phyloP scores from a whole-genome alignment of 495 filamentous ascomycete genomes.

The Penicillium malachiteum region DNA sequence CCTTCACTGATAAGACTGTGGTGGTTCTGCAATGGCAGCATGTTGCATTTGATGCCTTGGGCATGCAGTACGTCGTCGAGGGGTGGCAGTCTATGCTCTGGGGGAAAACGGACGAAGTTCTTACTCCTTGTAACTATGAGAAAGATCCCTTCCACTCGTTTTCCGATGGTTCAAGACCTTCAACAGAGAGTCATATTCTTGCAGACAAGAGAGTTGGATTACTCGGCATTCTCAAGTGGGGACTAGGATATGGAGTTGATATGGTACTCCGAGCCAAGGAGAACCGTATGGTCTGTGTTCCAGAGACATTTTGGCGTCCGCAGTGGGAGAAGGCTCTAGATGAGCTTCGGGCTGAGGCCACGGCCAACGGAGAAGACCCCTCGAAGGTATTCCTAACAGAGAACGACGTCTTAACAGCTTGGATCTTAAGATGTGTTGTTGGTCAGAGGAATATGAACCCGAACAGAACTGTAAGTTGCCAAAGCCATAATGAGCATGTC shows the following conservation, averaged over 20 bases:
- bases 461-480: conserved; percentile 12
- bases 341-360: conserved; percentile 18
- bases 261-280: conserved; percentile 24
- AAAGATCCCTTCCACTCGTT: conserved; percentile 18
- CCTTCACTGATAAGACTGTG: conserved; percentile 50
- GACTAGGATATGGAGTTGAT: conserved; percentile 23
- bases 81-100: conserved; percentile 25
- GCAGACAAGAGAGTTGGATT: conserved; percentile 9
- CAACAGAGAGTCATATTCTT: conserved; percentile 5
- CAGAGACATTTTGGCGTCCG: conserved; percentile 20
- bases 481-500: background rate
- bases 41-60: conserved; percentile 25
- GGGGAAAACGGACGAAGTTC: conserved; percentile 13
- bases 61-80: conserved; percentile 23
- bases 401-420: conserved; percentile 23
- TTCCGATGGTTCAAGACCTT: conserved; percentile 7
- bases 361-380: conserved; percentile 13
- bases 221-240: conserved; percentile 23
- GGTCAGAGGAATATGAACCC: conserved; percentile 14
- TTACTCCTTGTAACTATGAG: conserved; percentile 11
- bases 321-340: conserved; percentile 18
- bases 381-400: conserved; percentile 24
- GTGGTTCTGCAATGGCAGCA: conserved; percentile 35
- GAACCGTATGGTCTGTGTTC: conserved; percentile 27
- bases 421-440: conserved; percentile 24